phyloP scores from a whole-genome alignment of 2,329 filamentous ascomycete genomes.

The Trichophyton schoenleinii region DNA sequence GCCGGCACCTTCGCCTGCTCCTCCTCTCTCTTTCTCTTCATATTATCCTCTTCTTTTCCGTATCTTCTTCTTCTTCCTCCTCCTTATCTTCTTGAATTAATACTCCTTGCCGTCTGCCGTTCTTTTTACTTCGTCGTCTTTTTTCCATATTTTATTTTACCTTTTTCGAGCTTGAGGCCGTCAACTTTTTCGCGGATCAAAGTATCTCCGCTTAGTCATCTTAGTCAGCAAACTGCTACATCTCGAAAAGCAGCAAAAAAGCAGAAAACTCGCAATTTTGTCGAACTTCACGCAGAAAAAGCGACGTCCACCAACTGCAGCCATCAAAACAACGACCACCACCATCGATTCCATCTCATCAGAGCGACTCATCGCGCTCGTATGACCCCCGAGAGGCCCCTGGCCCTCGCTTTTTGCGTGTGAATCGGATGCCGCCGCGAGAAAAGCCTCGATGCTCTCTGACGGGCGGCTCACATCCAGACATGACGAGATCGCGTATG shows the following conservation, averaged over 20 bases:
- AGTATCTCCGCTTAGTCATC: neutral
- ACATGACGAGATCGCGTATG: slow-evolving; percentile 41
- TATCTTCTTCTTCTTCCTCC: neutral
- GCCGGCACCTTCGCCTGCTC: neutral
- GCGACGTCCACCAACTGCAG: slow-evolving; percentile 16
- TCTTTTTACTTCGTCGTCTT: neutral
- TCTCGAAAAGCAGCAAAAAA: neutral
- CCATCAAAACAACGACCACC: slow-evolving; percentile 29
- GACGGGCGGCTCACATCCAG: slow-evolving; percentile 39
- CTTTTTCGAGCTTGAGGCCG: neutral
- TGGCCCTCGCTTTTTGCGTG: slow-evolving; percentile 32
- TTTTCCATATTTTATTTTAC: neutral
- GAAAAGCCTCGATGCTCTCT: slow-evolving; percentile 37
- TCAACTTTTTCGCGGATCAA: neutral
- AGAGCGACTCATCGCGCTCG: slow-evolving; percentile 34
- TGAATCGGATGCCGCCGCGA: slow-evolving; percentile 39
- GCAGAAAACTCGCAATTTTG: neutral
- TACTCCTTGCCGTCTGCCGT: too few species aligned
- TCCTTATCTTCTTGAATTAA: neutral
- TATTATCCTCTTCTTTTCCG: neutral
- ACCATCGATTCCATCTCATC: slow-evolving; percentile 32
- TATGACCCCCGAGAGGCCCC: slow-evolving; percentile 29
- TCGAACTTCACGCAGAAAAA: neutral
- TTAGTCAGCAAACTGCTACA: neutral
- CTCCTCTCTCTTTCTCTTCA: neutral